phyloP scores from a whole-genome alignment of 1,284 basidiomycete species.

The Rhodotorula sp. region DNA sequence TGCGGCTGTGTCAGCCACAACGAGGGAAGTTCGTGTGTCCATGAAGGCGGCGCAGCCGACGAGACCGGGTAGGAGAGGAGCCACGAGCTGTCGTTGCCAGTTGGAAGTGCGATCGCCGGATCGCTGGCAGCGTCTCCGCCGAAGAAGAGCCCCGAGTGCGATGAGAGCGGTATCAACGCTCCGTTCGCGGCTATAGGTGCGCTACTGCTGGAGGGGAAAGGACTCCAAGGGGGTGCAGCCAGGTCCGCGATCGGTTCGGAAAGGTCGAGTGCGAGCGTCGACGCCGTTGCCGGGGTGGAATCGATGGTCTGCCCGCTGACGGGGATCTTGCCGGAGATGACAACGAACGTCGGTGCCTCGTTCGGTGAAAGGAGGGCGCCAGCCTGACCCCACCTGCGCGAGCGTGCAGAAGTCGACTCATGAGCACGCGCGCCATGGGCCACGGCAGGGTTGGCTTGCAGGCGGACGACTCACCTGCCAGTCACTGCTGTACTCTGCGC shows the following conservation, averaged over 20 bases:
- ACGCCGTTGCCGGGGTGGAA: slow-evolving; percentile 23
- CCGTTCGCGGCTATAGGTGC: slow-evolving; percentile 18
- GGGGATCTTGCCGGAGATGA: slow-evolving; percentile 27
- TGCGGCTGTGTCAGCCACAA: slow-evolving; percentile 21
- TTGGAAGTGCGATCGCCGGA: slow-evolving; percentile 21
- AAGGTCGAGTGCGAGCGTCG: slow-evolving; percentile 30
- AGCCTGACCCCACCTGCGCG: slow-evolving; percentile 33
- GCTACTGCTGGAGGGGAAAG: not conserved
- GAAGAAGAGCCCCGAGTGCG: slow-evolving; percentile 21
- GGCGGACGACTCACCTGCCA: not conserved
- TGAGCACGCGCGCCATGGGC: not conserved
- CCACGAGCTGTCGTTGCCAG: slow-evolving; percentile 22
- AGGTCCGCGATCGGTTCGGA: slow-evolving; percentile 26
- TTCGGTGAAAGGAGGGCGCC: slow-evolving; percentile 21
- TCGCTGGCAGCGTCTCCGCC: slow-evolving; percentile 35
- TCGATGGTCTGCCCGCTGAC: slow-evolving; percentile 32
- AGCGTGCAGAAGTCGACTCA: not conserved
- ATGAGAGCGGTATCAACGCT: slow-evolving; percentile 22
- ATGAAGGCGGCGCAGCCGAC: not conserved
- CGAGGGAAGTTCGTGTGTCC: slow-evolving; percentile 7
- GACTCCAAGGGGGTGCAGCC: slow-evolving; percentile 22
- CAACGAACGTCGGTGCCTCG: slow-evolving; percentile 18
- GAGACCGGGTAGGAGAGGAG: slow-evolving; percentile 10
- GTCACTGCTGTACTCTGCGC: not conserved
- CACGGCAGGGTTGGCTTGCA: not conserved